Base-by-base conservation (phyloP, 345 rosid species). In the Viola odorata region DNA sequence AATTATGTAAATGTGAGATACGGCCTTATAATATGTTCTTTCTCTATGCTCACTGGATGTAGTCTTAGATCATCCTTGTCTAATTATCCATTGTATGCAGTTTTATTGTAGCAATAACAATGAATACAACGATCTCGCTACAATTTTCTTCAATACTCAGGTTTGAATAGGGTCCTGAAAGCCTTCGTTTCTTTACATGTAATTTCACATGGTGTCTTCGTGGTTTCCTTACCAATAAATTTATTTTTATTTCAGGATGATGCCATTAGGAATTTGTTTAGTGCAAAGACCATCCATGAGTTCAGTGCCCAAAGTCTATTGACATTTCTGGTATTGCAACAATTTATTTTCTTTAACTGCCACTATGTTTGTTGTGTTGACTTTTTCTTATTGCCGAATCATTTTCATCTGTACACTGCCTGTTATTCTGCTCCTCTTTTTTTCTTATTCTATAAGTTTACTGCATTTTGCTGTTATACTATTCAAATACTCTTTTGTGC, bases 101-200 rank as follows among this genome's bases (percentile, higher is more conserved):
- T 94, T 94, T 72, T 94, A 81, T 73, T 94, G 99, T 80, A 77
- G 91, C 67, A 82, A 81, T 50, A 78, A 77, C 37, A 86, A 78
- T 9, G 97, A 90, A 64, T 94, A 94, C 79, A 94, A 90, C 68
- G 99, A 90, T 75, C 99, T 94, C 58, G 99, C 96, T 10, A 94
- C 99, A 23, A 88, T 90, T 69, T 94, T 94, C 87, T 94, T 94
- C 80, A 94, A 94, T 53, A 90, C 99, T 41, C 97, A 94, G 98
- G 98, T 92, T 41, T 62, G 53, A 7, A 45, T 5, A 58, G 36
- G 44, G 15, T 54, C 56, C 62, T 32, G 7, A 16, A 48, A 39
- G 53, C 11, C 57, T 37, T 7, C 0, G n/a, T 53, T 68, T 56
- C 15, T 16, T 69, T 48, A 42, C 60, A 4, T 5, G 37, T 37